phyloP scores from a whole-genome alignment of 176 grass and related monocot species.

The Echinochloa phyllopogon region DNA sequence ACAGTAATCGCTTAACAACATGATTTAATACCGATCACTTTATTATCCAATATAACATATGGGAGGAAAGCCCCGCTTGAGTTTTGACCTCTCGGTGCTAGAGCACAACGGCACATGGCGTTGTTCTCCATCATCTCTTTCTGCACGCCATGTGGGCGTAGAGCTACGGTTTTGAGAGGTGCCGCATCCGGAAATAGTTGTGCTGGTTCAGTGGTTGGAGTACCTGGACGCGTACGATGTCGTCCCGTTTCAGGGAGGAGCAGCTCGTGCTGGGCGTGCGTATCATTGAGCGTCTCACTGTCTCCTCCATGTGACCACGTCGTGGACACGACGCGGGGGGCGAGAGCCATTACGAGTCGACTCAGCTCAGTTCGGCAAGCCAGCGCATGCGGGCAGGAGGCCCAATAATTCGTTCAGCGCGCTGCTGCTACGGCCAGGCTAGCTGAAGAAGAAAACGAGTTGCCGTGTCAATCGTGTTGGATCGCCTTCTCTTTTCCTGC shows the following conservation, averaged over 20 bases:
- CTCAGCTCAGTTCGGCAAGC: not conserved
- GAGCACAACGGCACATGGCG: constrained; percentile 10
- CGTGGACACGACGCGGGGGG: not conserved
- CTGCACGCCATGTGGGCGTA: not conserved
- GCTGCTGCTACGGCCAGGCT: not conserved
- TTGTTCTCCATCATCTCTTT: not conserved
- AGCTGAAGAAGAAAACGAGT: too few relatives aligned
- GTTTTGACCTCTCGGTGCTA: constrained; percentile 16
- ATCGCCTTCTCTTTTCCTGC: not conserved
- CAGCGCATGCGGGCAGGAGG: not conserved
- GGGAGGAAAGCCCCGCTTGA: too few relatives aligned
- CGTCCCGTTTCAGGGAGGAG: not conserved
- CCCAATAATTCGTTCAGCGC: constrained; percentile 19
- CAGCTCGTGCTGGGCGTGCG: not conserved
- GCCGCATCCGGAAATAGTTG: not conserved
- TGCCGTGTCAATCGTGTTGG: not conserved
- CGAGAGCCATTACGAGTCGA: not conserved
- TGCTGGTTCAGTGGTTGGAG: constrained; percentile 18
- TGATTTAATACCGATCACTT: too few relatives aligned
- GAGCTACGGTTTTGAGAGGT: not conserved
- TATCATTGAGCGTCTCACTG: not conserved
- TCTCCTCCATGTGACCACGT: constrained; percentile 12
- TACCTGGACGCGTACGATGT: not conserved
- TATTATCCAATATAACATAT: too few relatives aligned
- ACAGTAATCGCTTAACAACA: too few relatives aligned